These are phyloP conservation scores for Oryza nivara DNA, from an alignment of 176 grass and related monocot species.

Conservation along the genomic window DNA sequence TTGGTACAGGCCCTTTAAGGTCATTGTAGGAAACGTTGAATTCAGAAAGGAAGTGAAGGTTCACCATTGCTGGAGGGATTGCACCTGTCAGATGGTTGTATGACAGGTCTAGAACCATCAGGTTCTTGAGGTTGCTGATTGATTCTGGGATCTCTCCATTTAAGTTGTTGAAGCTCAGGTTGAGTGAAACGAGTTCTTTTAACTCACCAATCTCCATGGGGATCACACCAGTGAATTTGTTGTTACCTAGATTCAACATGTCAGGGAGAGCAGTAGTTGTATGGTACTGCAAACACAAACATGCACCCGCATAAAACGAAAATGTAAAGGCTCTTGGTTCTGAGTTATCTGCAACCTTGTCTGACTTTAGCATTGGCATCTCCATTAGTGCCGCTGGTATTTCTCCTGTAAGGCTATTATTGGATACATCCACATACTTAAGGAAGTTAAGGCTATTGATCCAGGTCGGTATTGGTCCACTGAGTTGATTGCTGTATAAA, in stretches of 20 bases:
- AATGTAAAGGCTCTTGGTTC: background rate
- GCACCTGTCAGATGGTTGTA: conserved; percentile 25
- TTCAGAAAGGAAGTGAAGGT: background rate
- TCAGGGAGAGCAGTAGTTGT: background rate
- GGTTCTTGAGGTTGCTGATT: conserved; percentile 39
- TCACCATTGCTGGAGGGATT: background rate
- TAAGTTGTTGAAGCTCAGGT: conserved; percentile 43
- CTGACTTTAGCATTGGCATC: conserved; percentile 30
- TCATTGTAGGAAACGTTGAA: conserved; percentile 29
- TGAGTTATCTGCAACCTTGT: background rate
- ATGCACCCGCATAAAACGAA: background rate
- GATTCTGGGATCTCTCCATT: conserved; percentile 19
- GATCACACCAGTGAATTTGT: conserved; percentile 12
- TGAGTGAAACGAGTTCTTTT: background rate
- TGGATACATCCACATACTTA: conserved; percentile 33
- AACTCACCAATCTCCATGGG: conserved; percentile 31
- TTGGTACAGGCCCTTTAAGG: conserved; percentile 43
- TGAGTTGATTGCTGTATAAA: background rate
- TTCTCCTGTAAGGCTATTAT: conserved; percentile 13
- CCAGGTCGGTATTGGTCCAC: conserved; percentile 28
- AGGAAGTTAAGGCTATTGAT: background rate
- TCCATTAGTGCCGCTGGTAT: background rate
- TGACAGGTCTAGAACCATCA: conserved; percentile 39
- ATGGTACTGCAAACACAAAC: conserved; percentile 6
- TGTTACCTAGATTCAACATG: background rate